Base-by-base conservation (phyloP, 2,329 filamentous ascomycete genomes). In the Colletotrichum godetiae region DNA sequence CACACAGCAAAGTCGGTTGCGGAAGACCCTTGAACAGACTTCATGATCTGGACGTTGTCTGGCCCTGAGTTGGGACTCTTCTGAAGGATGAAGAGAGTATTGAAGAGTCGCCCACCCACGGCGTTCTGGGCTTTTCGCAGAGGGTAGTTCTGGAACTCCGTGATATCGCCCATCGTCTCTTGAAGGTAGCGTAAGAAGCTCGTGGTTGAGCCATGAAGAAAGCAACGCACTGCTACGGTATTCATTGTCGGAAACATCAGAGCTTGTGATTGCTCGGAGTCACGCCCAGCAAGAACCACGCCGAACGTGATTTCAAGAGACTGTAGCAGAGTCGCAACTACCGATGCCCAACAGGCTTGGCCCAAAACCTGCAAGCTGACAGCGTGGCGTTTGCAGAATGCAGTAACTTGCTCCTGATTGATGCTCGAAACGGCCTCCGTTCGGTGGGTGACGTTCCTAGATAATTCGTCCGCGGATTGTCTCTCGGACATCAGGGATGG, bases 241-340 rank as follows among this genome's bases (percentile, higher is more conserved):
- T 97, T 98, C 94, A 98, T 98, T 0, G 93, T 94, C 0, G 95
- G 96, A 78, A 98, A 98, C 79, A 95, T 87, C 13, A 96, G 82
- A 31, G 89, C 81, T 56, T 93, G 89, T 0, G 91, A 89, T 19
- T 89, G 88, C 58, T 93, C 92, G 11, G 90, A 91, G 69, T 97
- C 94, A n/a, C 96, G 89, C 19, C 96, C 95, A 0, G 95, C 95
- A 13, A 98, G 86, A 1, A 98, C 92, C 0, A 94, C 90, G 0
- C 96, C 96, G 78, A 97, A 98, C 0, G 91, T 88, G 4, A 97
- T 89, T 76, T 98, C 95, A 0, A 97, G 87, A 0, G 88, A 89
- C 3, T 86, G 83, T 1, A 89, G 86, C 59, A 90, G 86, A 0
- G 89, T 87, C 1, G 94, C 91, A 1, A 97, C 86, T 0, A 93